These are phyloP conservation scores for Paraphaeosphaeria minitans DNA, from an alignment of 2,329 filamentous ascomycete genomes.

Conservation along the genomic window DNA sequence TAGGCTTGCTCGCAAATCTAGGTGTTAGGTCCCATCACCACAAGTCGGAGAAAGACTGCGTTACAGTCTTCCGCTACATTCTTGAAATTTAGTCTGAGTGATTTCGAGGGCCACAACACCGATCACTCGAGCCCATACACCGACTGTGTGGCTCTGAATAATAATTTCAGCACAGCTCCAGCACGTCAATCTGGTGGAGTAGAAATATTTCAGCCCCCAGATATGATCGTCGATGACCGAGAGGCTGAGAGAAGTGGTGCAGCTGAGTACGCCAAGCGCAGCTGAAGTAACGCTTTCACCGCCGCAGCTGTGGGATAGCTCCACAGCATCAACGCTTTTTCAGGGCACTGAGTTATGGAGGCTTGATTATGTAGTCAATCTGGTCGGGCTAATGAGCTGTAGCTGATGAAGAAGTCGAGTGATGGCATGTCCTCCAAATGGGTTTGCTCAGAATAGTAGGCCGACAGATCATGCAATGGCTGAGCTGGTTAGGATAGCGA, in stretches of 20 bases:
- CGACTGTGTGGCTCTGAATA: too few species aligned
- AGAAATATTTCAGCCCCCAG: background rate
- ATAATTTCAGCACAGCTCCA: background rate
- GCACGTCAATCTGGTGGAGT: too few species aligned
- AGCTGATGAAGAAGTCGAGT: background rate
- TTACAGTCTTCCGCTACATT: too few species aligned
- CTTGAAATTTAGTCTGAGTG: too few species aligned
- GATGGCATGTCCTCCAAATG: too few species aligned
- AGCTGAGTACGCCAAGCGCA: background rate
- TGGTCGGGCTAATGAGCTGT: background rate
- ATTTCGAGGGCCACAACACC: too few species aligned
- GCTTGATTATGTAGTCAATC: background rate
- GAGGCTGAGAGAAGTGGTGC: background rate
- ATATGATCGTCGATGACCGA: background rate
- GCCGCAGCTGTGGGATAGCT: background rate
- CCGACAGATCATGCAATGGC: background rate
- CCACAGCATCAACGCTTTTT: background rate
- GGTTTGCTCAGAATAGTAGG: background rate
- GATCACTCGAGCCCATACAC: background rate
- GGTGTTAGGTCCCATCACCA: too few species aligned
- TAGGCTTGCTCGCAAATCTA: too few species aligned
- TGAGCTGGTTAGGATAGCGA: constrained; percentile 1
- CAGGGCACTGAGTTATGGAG: background rate
- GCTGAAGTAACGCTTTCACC: background rate
- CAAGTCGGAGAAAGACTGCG: too few species aligned